Conservation (phyloP, 106 monocot genomes). For the Allium sativum region DNA sequence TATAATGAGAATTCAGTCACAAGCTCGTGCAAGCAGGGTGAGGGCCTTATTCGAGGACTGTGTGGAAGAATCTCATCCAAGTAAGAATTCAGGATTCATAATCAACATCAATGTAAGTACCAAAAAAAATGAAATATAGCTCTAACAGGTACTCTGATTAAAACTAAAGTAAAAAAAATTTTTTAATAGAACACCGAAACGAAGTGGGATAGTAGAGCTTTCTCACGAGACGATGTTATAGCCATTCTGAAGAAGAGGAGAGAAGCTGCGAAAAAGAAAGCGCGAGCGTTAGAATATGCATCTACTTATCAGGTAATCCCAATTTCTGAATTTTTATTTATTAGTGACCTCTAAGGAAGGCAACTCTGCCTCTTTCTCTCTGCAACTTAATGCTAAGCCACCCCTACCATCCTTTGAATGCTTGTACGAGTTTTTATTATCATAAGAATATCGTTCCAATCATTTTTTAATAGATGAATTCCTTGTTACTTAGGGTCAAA, state of each 20-base stretch:
- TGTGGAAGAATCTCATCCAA: slow-evolving; percentile 6
- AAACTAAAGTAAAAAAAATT: not conserved
- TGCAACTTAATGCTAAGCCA: not conserved
- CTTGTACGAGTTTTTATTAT: too few relatives aligned
- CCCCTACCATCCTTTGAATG: too few relatives aligned
- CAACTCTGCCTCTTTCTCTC: not conserved
- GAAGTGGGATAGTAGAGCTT: slow-evolving; percentile 50
- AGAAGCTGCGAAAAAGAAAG: slow-evolving; percentile 57
- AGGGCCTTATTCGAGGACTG: slow-evolving; percentile 1
- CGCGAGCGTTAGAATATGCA: slow-evolving; percentile 54
- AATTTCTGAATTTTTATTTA: too few relatives aligned
- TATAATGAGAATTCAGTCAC: slow-evolving; percentile 47
- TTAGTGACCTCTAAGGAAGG: too few relatives aligned
- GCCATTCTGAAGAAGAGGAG: slow-evolving; percentile 26
- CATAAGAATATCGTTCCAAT: too few relatives aligned
- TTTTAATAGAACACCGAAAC: slow-evolving; percentile 13
- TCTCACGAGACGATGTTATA: slow-evolving; percentile 49
- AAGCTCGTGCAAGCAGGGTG: slow-evolving; percentile 22
- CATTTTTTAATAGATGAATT: not conserved
- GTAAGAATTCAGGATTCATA: not conserved
- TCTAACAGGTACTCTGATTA: too few relatives aligned
- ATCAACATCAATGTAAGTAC: too few relatives aligned
- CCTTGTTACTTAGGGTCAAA: slow-evolving; percentile 26
- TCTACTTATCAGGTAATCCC: slow-evolving; percentile 30
- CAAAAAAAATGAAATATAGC: too few relatives aligned